Evolutionary conservation across 2,329 filamentous ascomycete genomes (phyloP).

Genomic region (Diaporthe destruens): DNA sequence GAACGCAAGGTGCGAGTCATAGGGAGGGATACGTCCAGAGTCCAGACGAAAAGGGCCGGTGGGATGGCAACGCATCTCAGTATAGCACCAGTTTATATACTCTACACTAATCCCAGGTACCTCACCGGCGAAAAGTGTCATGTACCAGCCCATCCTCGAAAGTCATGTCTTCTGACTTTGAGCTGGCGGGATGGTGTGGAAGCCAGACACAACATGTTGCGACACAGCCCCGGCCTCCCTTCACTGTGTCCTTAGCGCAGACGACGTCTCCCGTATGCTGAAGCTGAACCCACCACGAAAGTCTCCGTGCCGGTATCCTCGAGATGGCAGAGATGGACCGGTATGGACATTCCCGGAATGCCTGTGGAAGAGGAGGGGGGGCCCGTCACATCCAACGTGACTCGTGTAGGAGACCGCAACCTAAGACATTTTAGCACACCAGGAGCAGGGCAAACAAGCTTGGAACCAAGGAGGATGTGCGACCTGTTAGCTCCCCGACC

Average conservation of each 20-base stretch:
- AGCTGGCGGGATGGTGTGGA: conserved; percentile 46
- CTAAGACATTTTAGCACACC: conserved; percentile 53
- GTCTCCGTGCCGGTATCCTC: conserved; percentile 38
- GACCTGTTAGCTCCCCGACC: conserved; percentile 29
- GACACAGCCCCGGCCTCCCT: conserved; percentile 33
- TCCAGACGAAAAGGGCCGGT: background rate
- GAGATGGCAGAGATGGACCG: conserved; percentile 20
- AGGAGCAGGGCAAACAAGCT: conserved; percentile 42
- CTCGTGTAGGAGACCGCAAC: conserved; percentile 43
- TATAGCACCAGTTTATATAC: conserved; percentile 36
- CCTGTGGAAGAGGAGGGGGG: conserved; percentile 42
- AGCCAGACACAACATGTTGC: conserved; percentile 40
- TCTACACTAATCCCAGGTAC: conserved; percentile 32
- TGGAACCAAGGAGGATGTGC: conserved; percentile 31
- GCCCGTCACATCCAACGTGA: conserved; percentile 48
- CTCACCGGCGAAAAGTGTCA: conserved; percentile 36
- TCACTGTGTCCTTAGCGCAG: conserved; percentile 19
- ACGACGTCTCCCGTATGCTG: background rate
- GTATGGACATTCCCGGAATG: conserved; percentile 45
- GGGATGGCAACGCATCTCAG: conserved; percentile 26
- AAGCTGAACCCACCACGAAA: conserved; percentile 43
- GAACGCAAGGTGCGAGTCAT: conserved; percentile 33
- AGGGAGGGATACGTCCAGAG: conserved; percentile 12
- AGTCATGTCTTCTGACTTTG: conserved; percentile 46
- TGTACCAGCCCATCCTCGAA: conserved; percentile 36